A percentile compares a stretch with the other conserved stretches of the same genome.
Conservation (phyloP, 2,329 filamentous ascomycete genomes). For the Microcyclosporella mali region DNA sequence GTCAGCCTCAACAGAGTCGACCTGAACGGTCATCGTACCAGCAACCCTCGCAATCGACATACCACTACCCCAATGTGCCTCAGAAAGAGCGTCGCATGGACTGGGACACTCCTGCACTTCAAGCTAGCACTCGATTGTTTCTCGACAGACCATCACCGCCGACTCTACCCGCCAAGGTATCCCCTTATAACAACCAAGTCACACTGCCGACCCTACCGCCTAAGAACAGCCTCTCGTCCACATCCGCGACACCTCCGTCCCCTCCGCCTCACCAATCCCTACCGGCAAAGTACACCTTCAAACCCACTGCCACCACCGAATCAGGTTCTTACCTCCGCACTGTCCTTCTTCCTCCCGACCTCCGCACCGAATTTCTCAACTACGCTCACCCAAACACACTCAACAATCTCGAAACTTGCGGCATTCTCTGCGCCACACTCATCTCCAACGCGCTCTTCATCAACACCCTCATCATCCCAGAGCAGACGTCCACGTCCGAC, state of each 20-base stretch:
- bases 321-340: slow-evolving; percentile 81
- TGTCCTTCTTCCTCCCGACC: slow-evolving; percentile 71
- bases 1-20: slow-evolving; percentile 9
- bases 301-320: slow-evolving; percentile 80
- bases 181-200: slow-evolving; percentile 15
- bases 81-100: slow-evolving; percentile 33
- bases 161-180: slow-evolving; percentile 27
- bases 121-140: slow-evolving; percentile 23
- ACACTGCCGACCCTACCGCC: slow-evolving; percentile 27
- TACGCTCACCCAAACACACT: slow-evolving; percentile 71
- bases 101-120: slow-evolving; percentile 26
- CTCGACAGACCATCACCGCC: slow-evolving; percentile 20
- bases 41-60: slow-evolving; percentile 21
- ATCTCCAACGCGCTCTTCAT: slow-evolving; percentile 94
- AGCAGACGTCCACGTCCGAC: slow-evolving; percentile 82
- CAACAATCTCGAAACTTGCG: slow-evolving; percentile 85
- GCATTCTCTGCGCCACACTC: slow-evolving; percentile 82
- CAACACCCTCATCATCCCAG: slow-evolving; percentile 78
- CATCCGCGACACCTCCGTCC: slow-evolving; percentile 23
- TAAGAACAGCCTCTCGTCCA: slow-evolving; percentile 16
- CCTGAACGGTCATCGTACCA: slow-evolving; percentile 1
- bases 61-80: slow-evolving; percentile 43
- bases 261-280: slow-evolving; percentile 29
- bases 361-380: slow-evolving; percentile 68
- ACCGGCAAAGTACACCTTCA: slow-evolving; percentile 66